Evolutionary conservation across 352 stramenopile species (phyloP), one percentile per base, ranked within the genome.

Genomic region (Pythium rishiriense): DNA sequence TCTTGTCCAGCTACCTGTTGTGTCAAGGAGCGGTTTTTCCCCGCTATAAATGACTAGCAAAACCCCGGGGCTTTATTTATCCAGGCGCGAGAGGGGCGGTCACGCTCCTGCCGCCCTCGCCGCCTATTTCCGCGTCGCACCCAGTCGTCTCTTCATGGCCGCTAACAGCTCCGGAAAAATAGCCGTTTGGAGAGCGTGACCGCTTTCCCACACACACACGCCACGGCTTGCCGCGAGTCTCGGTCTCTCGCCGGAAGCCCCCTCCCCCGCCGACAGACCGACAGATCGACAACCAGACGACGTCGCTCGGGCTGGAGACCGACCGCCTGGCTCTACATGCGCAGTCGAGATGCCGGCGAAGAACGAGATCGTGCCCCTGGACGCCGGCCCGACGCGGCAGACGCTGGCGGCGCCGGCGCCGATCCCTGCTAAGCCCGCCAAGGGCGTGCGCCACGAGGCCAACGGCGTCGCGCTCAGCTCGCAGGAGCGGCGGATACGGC

Each of bases 291-390:
- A 39, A 9, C 33, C 2, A 3, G 33, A 14, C 33, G 33, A 39
- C 33, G 33, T 39, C 33, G 33, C 33, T 39, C 33, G 33, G 37
- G n/a, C n/a, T n/a, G n/a, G n/a, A n/a, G n/a, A n/a, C n/a, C n/a
- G n/a, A n/a, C n/a, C n/a, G n/a, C n/a, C n/a, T n/a, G n/a, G n/a
- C n/a, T n/a, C n/a, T 50, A 47, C 62, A 62, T 68, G 62, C 52
- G 26, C 62, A 47, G 46, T 29, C 26, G 25, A 17, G 15, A 85
- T 91, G 82, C 69, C 75, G 22, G 75, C 69, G 46, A 76, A 75
- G 64, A 91, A 88, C 68, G 82, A 88, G 62, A 85, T 91, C 55
- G 55, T 87, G 58, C 82, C 80, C 58, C 72, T 91, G 42, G 69
- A 74, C n/a, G 60, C 64, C 57, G 57, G 64, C 24, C 64, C 64